Conservation (phyloP, 176 grass and related monocot genomes). For the Guadua angustifolia region DNA sequence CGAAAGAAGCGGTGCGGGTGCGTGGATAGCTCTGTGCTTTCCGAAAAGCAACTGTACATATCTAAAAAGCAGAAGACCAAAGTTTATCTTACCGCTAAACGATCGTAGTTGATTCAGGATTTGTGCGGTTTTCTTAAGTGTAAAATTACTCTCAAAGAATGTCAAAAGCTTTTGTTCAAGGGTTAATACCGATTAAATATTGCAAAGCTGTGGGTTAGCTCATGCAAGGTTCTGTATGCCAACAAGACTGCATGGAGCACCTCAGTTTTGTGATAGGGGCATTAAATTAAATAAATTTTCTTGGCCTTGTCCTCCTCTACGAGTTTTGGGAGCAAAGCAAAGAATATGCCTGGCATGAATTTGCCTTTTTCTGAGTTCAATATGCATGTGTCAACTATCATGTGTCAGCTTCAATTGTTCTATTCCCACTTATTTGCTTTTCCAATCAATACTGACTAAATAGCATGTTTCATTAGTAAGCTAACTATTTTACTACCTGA, state of each 20-base stretch:
- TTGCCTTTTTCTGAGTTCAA: conserved; percentile 32
- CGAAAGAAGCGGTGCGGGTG: background rate
- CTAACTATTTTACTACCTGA: background rate
- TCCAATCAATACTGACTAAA: conserved; percentile 9
- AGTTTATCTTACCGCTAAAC: background rate
- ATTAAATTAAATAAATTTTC: conserved; percentile 24
- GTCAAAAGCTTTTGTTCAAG: conserved; percentile 45
- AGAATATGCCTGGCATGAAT: conserved; percentile 49
- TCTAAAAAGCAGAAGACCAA: background rate
- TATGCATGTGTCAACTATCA: conserved; percentile 47
- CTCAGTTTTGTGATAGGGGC: conserved; percentile 23
- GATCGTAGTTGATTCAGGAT: background rate
- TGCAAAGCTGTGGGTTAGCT: conserved; percentile 1
- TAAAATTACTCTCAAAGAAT: conserved; percentile 23
- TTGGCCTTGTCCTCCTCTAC: conserved; percentile 26
- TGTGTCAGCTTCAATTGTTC: conserved; percentile 51
- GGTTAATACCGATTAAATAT: conserved; percentile 4
- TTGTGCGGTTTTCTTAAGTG: background rate
- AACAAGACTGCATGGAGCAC: conserved; percentile 40
- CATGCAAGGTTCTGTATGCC: conserved; percentile 49
- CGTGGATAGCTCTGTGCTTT: background rate
- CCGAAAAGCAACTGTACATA: background rate
- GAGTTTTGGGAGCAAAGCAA: conserved; percentile 46
- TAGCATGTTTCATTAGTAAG: conserved; percentile 15
- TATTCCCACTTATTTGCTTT: conserved; percentile 39